Conservation (phyloP, 768 basidiomycete species). For the Heimioporus sp. region DNA sequence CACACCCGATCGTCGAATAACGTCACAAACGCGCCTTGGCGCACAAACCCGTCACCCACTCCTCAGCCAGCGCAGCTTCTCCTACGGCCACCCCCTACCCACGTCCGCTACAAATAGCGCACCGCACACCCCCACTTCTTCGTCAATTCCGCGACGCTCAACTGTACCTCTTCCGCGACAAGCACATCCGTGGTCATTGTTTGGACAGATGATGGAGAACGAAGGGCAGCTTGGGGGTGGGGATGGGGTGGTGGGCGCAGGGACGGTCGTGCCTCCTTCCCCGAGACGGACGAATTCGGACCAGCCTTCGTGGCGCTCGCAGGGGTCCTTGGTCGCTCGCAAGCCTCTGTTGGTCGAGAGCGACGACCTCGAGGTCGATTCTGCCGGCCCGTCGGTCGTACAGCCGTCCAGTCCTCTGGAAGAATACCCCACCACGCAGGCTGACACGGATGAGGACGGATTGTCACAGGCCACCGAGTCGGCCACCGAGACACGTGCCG, state of each 20-base stretch:
- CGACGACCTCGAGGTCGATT: no score
- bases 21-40: conserved; percentile 12
- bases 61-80: conserved; percentile 11
- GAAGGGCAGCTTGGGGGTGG: conserved; percentile 40
- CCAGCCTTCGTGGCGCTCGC: not conserved
- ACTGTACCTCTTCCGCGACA: conserved; percentile 16
- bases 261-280: not conserved
- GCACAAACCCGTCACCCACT: not conserved
- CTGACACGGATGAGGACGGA: conserved; percentile 8
- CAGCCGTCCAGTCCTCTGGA: not conserved
- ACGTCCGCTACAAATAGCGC: conserved; percentile 8
- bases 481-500: conserved; percentile 2
- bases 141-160: not conserved
- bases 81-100: not conserved
- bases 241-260: no score
- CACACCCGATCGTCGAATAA: conserved; percentile 11
- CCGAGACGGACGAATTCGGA: conserved; percentile 7
- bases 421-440: not conserved
- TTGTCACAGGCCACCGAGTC: conserved; percentile 6
- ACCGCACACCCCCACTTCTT: conserved; percentile 13
- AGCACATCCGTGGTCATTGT: conserved; percentile 58
- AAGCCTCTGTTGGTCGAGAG: not conserved
- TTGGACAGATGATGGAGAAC: conserved; percentile 71
- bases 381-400: no score
- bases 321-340: not conserved